Conservation (phyloP, 2,329 filamentous ascomycete genomes). For the Fusarium kyushuense region DNA sequence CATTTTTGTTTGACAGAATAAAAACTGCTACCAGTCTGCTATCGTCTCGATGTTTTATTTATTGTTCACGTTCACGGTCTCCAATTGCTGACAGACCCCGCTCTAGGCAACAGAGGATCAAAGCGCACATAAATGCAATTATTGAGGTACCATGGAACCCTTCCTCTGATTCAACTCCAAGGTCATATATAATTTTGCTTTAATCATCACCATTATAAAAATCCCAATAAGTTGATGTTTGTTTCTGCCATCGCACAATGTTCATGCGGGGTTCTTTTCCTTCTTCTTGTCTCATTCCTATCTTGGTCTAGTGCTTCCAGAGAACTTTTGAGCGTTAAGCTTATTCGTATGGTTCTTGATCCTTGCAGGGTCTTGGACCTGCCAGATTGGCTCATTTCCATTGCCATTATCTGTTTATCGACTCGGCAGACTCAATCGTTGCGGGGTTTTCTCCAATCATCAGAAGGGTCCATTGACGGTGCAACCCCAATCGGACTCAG, state of each 20-base stretch:
- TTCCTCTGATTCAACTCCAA: too few species aligned
- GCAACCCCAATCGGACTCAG: slow-evolving; percentile 10
- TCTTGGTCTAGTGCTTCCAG: slow-evolving; percentile 12
- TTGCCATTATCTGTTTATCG: slow-evolving; percentile 2
- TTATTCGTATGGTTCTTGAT: slow-evolving; percentile 34
- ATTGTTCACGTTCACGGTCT: background rate
- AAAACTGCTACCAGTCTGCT: fast-evolving
- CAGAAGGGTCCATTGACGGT: background rate
- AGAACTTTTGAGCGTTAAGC: slow-evolving; percentile 41
- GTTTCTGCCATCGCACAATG: too few species aligned
- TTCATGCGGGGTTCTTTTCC: background rate
- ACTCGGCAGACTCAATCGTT: background rate
- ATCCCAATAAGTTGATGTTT: too few species aligned
- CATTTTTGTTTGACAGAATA: background rate
- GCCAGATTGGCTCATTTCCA: slow-evolving; percentile 22
- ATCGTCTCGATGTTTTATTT: background rate
- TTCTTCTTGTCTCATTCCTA: slow-evolving; percentile 16
- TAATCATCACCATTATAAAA: too few species aligned
- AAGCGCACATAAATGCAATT: background rate
- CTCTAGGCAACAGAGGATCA: background rate
- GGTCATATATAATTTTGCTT: too few species aligned
- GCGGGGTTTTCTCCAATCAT: slow-evolving; percentile 5
- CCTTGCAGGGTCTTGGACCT: slow-evolving; percentile 32
- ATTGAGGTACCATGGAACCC: too few species aligned
- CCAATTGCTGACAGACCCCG: background rate